These are phyloP conservation scores for Vicia faba DNA, from an alignment of 306 rosid species.

Conservation along the genomic window DNA sequence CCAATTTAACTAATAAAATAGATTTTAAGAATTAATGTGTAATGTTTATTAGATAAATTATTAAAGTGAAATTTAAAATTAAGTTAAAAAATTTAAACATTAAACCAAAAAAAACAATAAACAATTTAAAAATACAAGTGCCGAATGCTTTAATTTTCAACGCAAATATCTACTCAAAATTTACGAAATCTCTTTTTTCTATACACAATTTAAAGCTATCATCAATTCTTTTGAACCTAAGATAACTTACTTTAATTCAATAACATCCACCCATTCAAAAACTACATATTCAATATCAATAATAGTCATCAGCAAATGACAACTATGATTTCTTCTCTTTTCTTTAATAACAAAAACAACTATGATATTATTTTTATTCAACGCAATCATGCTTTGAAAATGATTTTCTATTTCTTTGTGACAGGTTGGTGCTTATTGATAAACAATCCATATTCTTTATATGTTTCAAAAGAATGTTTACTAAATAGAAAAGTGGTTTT, in stretches of 20 bases:
- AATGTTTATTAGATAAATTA: too few species aligned
- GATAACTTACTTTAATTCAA: not conserved
- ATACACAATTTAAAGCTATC: not conserved
- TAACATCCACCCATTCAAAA: not conserved
- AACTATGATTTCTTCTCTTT: not conserved
- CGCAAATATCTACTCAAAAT: too few species aligned
- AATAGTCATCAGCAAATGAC: not conserved
- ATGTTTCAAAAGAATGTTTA: constrained; percentile 1
- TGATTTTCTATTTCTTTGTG: constrained; percentile 1
- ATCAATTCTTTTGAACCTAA: not conserved
- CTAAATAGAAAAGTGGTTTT: not conserved
- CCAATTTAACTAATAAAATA: too few species aligned
- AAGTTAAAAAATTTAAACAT: too few species aligned
- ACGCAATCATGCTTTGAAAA: constrained; percentile 8
- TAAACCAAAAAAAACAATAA: too few species aligned
- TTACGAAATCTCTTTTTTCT: too few species aligned
- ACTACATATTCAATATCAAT: not conserved
- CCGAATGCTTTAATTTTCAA: too few species aligned
- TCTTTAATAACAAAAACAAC: too few species aligned
- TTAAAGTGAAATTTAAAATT: too few species aligned
- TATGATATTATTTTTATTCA: not conserved
- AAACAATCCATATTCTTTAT: constrained; percentile 11
- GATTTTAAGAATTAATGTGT: too few species aligned
- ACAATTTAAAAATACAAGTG: too few species aligned
- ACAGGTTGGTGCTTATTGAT: constrained; percentile 23